Conservation (phyloP, 257 asterid species). For the Solanum peruvianum region DNA sequence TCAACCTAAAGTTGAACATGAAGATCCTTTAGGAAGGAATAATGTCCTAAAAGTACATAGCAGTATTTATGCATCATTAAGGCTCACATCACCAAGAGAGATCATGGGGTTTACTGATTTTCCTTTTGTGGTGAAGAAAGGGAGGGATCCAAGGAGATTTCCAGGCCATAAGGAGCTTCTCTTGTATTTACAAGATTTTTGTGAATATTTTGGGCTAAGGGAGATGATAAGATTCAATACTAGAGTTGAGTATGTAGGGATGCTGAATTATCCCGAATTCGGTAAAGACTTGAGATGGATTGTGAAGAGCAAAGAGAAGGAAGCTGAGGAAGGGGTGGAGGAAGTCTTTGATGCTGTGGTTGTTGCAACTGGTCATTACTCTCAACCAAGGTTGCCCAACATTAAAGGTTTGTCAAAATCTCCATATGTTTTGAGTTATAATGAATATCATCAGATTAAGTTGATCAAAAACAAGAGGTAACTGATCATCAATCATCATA, state of each 20-base stretch:
- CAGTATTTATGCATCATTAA: constrained; percentile 54
- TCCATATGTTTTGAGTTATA: background rate
- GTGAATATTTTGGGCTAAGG: constrained; percentile 51
- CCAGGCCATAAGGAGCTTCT: constrained; percentile 70
- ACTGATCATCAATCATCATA: background rate
- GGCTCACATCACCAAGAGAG: constrained; percentile 63
- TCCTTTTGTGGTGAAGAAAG: constrained; percentile 49
- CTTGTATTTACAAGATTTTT: constrained; percentile 53
- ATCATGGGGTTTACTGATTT: constrained; percentile 79
- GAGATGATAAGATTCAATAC: constrained; percentile 71
- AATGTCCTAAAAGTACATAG: constrained; percentile 43
- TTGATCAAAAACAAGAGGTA: background rate
- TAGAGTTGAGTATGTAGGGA: constrained; percentile 51
- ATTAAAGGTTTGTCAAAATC: constrained; percentile 36
- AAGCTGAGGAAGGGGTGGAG: constrained; percentile 27
- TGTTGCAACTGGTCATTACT: constrained; percentile 85
- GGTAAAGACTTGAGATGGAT: constrained; percentile 52
- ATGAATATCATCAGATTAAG: background rate
- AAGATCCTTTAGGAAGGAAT: constrained; percentile 35
- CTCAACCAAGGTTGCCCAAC: constrained; percentile 63
- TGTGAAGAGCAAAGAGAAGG: constrained; percentile 35
- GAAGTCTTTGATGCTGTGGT: constrained; percentile 74
- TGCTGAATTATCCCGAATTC: constrained; percentile 25
- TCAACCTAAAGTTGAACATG: constrained; percentile 40
- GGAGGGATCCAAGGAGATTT: constrained; percentile 70